These are phyloP conservation scores for Colletotrichum sp. DNA, from an alignment of 2,329 filamentous ascomycete genomes.

Conservation along the genomic window DNA sequence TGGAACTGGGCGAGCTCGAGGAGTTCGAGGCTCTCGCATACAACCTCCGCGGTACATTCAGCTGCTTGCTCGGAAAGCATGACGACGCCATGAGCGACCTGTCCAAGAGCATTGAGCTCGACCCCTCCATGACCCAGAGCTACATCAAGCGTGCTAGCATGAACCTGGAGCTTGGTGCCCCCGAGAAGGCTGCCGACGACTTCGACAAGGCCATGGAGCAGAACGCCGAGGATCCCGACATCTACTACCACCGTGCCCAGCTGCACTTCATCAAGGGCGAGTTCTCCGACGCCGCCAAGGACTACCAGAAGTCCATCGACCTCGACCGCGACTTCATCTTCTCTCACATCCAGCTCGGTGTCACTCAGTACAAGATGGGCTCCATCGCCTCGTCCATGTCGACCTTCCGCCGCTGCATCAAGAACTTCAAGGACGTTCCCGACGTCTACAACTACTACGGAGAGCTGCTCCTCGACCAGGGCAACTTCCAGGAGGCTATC, in stretches of 20 bases:
- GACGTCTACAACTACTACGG: slow-evolving; percentile 99
- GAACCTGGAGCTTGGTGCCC: slow-evolving; percentile 90
- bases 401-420: slow-evolving; percentile 95
- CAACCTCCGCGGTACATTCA: slow-evolving; percentile 96
- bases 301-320: slow-evolving; percentile 99
- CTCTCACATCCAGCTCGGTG: slow-evolving; percentile 98
- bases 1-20: slow-evolving; percentile 81
- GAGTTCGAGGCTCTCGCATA: slow-evolving; percentile 90
- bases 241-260: slow-evolving; percentile 98
- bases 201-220: slow-evolving; percentile 86
- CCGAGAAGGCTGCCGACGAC: slow-evolving; percentile 85
- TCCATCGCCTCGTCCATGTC: slow-evolving; percentile 98
- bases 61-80: slow-evolving; percentile 89
- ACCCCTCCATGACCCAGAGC: slow-evolving; percentile 89
- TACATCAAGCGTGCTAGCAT: slow-evolving; percentile 99
- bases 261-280: slow-evolving; percentile 97
- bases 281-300: slow-evolving; percentile 91
- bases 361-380: slow-evolving; percentile 99
- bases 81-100: slow-evolving; percentile 82
- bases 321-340: slow-evolving; percentile 97
- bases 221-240: slow-evolving; percentile 89
- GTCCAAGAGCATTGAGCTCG: slow-evolving; percentile 90
- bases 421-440: slow-evolving; percentile 96
- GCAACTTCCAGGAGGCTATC: slow-evolving; percentile 93
- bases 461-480: slow-evolving; percentile 94